Evolutionary conservation across 139 green algal species (phyloP), one percentile per base, ranked within the genome.

Genomic region (Prasinococcaceae sp.): DNA sequence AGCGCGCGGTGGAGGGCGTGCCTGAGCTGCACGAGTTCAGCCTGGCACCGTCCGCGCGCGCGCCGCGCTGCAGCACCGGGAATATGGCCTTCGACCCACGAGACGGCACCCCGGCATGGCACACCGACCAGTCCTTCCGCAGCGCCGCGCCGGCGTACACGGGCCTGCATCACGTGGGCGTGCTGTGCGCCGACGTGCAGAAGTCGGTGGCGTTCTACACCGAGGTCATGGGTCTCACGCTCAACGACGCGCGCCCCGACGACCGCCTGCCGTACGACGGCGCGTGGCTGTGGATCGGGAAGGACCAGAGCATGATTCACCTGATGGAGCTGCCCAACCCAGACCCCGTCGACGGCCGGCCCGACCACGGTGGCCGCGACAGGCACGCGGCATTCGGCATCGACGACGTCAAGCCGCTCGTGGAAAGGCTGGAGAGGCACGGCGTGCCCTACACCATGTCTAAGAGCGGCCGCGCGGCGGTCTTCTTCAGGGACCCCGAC

Each of bases 301-400:
- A 16, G 16, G n/a, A 29, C 17, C 10, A n/a, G 29, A 23, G 39
- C 16, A 71, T 72, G 62, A 68, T 68, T 37, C 63, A 72, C 53
- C 63, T 72, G 27, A 72, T 72, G 63, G 63, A 74, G 51, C 62
- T 72, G 20, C 61, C 63, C 35, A 72, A 72, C 41, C 63, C 63
- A 16, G 63, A 72, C 55, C 61, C 61, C 8, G 20, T 49, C 16
- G 25, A 14, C 19, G 41, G 50, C 27, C 43, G 63, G 23, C 63
- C 63, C 0, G 63, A 58, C 24, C 63, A 72, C 44, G 63, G 63
- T 14, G 63, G 63, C 4, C 53, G 50, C 17, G 14, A 20, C 33
- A 40, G 33, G 2, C 56, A 65, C 25, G 24, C 56, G 25, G 61
- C 48, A 48, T 30, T 65, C 52, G 8, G 32, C 22, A 22, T 65